Percentiles rank a stretch among this genome's conserved stretches.
Evolutionary conservation across 768 basidiomycete genomes (phyloP).

Genomic region (Brasilioporus rufonigricans): DNA sequence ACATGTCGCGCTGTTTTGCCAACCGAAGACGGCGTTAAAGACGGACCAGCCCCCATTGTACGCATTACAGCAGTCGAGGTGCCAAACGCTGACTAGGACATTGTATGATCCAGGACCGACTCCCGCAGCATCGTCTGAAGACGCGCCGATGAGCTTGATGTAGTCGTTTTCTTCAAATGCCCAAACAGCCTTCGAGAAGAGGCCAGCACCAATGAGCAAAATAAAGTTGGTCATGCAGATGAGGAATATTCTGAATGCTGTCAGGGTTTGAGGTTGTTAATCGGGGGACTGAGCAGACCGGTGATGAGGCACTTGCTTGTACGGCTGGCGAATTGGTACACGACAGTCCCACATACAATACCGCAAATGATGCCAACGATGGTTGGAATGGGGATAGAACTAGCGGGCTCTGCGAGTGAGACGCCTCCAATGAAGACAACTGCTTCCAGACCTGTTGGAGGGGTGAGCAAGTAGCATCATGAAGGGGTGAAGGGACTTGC

Average conservation of each 20-base stretch:
- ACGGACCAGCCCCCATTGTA: slow-evolving; percentile 69
- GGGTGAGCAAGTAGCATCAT: not conserved
- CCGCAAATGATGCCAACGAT: slow-evolving; percentile 84
- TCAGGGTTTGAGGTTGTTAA: not conserved
- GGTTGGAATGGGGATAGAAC: slow-evolving; percentile 86
- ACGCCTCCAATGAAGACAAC: slow-evolving; percentile 95
- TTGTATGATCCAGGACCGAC: slow-evolving; percentile 84
- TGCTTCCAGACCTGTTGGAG: slow-evolving; percentile 68
- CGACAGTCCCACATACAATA: slow-evolving; percentile 65
- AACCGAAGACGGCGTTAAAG: slow-evolving; percentile 84
- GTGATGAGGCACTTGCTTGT: slow-evolving; percentile 46
- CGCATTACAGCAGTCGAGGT: slow-evolving; percentile 78
- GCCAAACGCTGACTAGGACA: slow-evolving; percentile 85
- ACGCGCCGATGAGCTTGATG: slow-evolving; percentile 65
- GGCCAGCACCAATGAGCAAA: slow-evolving; percentile 90
- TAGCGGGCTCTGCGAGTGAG: slow-evolving; percentile 77
- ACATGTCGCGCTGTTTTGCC: slow-evolving; percentile 82
- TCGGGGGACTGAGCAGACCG: too few relatives aligned
- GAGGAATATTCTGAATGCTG: slow-evolving; percentile 83
- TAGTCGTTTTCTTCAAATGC: slow-evolving; percentile 70
- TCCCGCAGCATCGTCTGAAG: slow-evolving; percentile 65
- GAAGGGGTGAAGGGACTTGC: slow-evolving; percentile 32
- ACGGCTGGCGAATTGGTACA: slow-evolving; percentile 79
- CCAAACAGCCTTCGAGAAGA: slow-evolving; percentile 79
- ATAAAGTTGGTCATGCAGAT: slow-evolving; percentile 89